A percentile compares a stretch with the other conserved stretches of the same genome.
Evolutionary conservation across 352 stramenopile species (phyloP).

Genomic region (Globisporangium iwayamae): DNA sequence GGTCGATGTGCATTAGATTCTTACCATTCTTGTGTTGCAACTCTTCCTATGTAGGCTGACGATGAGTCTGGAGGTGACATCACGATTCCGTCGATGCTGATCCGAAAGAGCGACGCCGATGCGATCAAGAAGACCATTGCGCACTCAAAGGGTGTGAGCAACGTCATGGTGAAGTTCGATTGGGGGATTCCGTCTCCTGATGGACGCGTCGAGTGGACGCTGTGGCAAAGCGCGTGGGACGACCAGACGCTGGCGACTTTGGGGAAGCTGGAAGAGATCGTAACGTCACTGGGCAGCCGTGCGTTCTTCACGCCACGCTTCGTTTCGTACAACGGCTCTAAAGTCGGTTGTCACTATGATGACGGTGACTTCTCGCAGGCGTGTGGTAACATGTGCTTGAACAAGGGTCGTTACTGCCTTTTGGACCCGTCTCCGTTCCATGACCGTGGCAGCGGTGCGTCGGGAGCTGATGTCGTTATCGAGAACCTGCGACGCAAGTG

Average conservation of each 20-base stretch:
- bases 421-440: conserved; percentile 94
- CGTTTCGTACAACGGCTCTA: conserved; percentile 95
- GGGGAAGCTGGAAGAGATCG: conserved; percentile 77
- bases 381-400: conserved; percentile 97
- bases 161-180: conserved; percentile 94
- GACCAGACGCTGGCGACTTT: conserved; percentile 75
- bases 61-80: conserved; percentile 96
- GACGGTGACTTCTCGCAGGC: conserved; percentile 56
- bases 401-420: conserved; percentile 96
- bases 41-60: conserved; percentile 63
- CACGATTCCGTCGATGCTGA: conserved; percentile 95
- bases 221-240: conserved; percentile 96
- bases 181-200: conserved; percentile 93
- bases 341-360: conserved; percentile 87
- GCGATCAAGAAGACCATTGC: conserved; percentile 88
- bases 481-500: conserved; percentile 93
- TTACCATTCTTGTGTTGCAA: background rate
- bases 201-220: conserved; percentile 95
- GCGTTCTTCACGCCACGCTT: conserved; percentile 96
- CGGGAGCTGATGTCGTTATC: conserved; percentile 92
- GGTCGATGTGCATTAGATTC: conserved; percentile 1
- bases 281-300: conserved; percentile 83
- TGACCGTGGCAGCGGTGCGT: conserved; percentile 89
- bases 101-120: conserved; percentile 94
- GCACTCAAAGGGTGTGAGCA: conserved; percentile 84